Evolutionary conservation across 1,139 yeast species (phyloP).

Genomic region (Magnusiomyces sp.): DNA sequence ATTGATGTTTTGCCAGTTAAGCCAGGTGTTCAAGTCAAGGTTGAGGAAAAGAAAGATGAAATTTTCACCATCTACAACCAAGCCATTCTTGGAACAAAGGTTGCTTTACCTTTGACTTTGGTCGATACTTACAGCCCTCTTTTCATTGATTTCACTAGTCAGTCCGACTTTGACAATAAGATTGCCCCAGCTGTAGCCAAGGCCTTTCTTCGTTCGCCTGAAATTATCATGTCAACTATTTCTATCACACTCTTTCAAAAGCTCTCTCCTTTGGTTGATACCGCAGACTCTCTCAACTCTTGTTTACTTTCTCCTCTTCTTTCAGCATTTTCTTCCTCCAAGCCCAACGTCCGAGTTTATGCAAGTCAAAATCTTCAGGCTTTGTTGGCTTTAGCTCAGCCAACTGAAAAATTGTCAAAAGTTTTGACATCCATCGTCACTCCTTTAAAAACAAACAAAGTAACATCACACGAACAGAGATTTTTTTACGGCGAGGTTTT

Average conservation of each 20-base stretch:
- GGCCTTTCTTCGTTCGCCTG: conserved; percentile 75
- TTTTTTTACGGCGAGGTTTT: conserved; percentile 39
- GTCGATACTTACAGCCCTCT: conserved; percentile 35
- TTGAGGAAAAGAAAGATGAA: conserved; percentile 18
- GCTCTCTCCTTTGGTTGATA: conserved; percentile 33
- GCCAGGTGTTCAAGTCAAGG: conserved; percentile 21
- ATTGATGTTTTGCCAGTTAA: conserved; percentile 21
- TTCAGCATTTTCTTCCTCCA: conserved; percentile 62
- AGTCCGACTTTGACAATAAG: conserved; percentile 36
- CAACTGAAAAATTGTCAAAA: conserved; percentile 23
- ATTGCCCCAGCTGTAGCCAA: conserved; percentile 64
- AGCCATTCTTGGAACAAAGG: conserved; percentile 28
- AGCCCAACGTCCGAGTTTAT: conserved; percentile 50
- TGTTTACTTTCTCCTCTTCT: conserved; percentile 55
- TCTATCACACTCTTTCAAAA: conserved; percentile 42
- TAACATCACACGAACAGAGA: conserved; percentile 61
- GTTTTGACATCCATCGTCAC: conserved; percentile 48
- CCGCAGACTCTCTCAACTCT: conserved; percentile 35
- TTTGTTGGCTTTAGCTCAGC: conserved; percentile 19
- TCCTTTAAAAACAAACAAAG: conserved; percentile 37
- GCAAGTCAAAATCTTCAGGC: conserved; percentile 39
- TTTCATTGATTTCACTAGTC: conserved; percentile 37
- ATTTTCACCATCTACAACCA: conserved; percentile 23
- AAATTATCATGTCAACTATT: conserved; percentile 48
- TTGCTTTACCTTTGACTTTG: conserved; percentile 20